Percentiles rank a stretch among this genome's conserved stretches.
Evolutionary conservation across 495 filamentous ascomycete species (phyloP).

Genomic region (Podospora pseudocomata): DNA sequence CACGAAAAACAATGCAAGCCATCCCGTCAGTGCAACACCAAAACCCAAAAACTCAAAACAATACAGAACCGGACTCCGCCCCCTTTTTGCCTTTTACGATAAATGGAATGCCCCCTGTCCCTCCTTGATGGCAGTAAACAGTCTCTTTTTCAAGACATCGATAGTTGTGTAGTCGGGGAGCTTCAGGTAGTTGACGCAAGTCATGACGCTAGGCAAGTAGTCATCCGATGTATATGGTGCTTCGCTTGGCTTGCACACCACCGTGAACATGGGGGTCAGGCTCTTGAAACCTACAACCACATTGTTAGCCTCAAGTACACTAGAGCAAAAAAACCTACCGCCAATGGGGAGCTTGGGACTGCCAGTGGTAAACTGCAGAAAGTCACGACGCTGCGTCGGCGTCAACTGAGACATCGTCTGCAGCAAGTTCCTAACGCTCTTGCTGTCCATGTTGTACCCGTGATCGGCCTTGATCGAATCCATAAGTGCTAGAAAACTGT

Average conservation of each 20-base stretch:
- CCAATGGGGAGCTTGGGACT: constrained; percentile 98
- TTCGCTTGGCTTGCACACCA: constrained; percentile 97
- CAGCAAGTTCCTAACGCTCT: constrained; percentile 88
- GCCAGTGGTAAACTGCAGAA: constrained; percentile 96
- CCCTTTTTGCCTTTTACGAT: constrained; percentile 52
- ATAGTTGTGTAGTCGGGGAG: constrained; percentile 89
- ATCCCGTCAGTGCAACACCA: background rate
- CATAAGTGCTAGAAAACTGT: constrained; percentile 65
- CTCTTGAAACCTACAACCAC: constrained; percentile 77
- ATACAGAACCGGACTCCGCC: background rate
- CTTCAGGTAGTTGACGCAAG: constrained; percentile 98
- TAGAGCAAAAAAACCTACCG: constrained; percentile 56
- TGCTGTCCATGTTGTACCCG: constrained; percentile 98
- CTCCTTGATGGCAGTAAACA: constrained; percentile 86
- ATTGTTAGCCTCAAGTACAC: background rate
- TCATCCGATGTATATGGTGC: constrained; percentile 92
- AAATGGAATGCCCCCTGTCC: constrained; percentile 99
- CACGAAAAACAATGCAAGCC: background rate
- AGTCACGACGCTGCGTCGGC: constrained; percentile 76
- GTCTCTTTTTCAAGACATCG: constrained; percentile 66
- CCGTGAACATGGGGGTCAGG: constrained; percentile 96
- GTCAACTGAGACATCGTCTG: constrained; percentile 91
- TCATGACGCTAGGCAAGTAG: constrained; percentile 98
- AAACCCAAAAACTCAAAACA: background rate
- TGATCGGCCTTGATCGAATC: constrained; percentile 99